phyloP scores from a whole-genome alignment of 2,329 filamentous ascomycete genomes.

The Clonostachys rosea region DNA sequence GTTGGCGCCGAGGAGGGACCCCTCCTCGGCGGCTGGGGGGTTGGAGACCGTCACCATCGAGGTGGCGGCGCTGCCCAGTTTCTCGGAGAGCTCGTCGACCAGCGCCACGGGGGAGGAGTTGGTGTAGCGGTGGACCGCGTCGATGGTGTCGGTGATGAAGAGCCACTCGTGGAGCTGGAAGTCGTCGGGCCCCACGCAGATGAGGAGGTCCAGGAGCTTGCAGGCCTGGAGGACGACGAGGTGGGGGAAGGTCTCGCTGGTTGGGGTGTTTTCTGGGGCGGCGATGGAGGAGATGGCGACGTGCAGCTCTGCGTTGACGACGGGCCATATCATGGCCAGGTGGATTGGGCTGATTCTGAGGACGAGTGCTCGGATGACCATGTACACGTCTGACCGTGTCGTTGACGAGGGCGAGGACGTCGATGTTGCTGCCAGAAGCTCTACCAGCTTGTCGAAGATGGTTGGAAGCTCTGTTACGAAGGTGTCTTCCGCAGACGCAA shows the following conservation, averaged over 20 bases:
- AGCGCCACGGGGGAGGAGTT: conserved; percentile 68
- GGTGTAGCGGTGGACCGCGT: conserved; percentile 81
- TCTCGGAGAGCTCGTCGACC: conserved; percentile 79
- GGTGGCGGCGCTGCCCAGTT: conserved; percentile 49
- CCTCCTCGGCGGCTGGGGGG: conserved; percentile 21
- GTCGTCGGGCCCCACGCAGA: conserved; percentile 84
- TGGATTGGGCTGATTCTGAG: conserved; percentile 77
- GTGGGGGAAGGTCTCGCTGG: conserved; percentile 72
- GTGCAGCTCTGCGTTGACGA: conserved; percentile 82
- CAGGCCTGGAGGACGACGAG: conserved; percentile 81
- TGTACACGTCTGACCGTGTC: conserved; percentile 84
- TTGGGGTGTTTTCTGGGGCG: conserved; percentile 51
- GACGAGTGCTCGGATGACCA: conserved; percentile 77
- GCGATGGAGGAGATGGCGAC: conserved; percentile 72
- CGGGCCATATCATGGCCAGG: conserved; percentile 82
- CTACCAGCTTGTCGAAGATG: conserved; percentile 79
- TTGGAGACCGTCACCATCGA: conserved; percentile 2
- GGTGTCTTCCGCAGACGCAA: conserved; percentile 72
- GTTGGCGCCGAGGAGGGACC: conserved; percentile 25
- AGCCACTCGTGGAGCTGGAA: conserved; percentile 99
- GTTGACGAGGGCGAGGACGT: conserved; percentile 89
- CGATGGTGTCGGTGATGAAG: conserved; percentile 94
- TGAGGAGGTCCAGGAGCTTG: conserved; percentile 86
- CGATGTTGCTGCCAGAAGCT: conserved; percentile 77
- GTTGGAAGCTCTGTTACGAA: conserved; percentile 72